Conservation (phyloP, 2,329 filamentous ascomycete species). For the Pyricularia pennisetigena region DNA sequence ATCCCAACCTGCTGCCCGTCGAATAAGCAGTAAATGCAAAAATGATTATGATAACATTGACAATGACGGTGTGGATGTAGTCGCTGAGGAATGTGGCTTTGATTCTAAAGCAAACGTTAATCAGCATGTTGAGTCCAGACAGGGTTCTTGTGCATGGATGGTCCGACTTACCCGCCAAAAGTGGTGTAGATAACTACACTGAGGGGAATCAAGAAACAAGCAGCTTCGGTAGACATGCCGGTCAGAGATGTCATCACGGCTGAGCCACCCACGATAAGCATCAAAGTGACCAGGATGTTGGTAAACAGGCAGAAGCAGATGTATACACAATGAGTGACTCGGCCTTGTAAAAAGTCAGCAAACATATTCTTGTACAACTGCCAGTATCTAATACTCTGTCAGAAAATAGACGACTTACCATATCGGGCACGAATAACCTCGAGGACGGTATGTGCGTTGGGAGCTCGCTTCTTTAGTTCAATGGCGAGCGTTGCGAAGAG, state of each 20-base stretch:
- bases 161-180: slow-evolving; percentile 41
- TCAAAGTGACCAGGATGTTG: slow-evolving; percentile 79
- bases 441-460: slow-evolving; percentile 78
- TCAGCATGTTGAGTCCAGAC: not conserved
- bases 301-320: slow-evolving; percentile 76
- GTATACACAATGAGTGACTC: slow-evolving; percentile 62
- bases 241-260: slow-evolving; percentile 64
- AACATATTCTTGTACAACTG: not conserved
- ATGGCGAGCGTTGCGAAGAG: slow-evolving; percentile 87
- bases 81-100: slow-evolving; percentile 84
- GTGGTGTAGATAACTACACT: slow-evolving; percentile 76
- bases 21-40: slow-evolving; percentile 79
- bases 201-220: slow-evolving; percentile 73
- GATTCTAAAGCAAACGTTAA: slow-evolving; percentile 29
- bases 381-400: not conserved
- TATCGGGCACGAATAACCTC: slow-evolving; percentile 78
- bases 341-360: not conserved
- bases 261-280: slow-evolving; percentile 77
- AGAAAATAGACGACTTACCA: slow-evolving; percentile 30
- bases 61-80: slow-evolving; percentile 77
- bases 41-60: slow-evolving; percentile 75
- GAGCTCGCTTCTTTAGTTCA: slow-evolving; percentile 75
- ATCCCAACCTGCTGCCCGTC: slow-evolving; percentile 61
- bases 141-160: not conserved
- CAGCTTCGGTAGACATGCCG: slow-evolving; percentile 67